Conservation (phyloP, 2,329 filamentous ascomycete species). For the Pseudogymnoascus sp. region DNA sequence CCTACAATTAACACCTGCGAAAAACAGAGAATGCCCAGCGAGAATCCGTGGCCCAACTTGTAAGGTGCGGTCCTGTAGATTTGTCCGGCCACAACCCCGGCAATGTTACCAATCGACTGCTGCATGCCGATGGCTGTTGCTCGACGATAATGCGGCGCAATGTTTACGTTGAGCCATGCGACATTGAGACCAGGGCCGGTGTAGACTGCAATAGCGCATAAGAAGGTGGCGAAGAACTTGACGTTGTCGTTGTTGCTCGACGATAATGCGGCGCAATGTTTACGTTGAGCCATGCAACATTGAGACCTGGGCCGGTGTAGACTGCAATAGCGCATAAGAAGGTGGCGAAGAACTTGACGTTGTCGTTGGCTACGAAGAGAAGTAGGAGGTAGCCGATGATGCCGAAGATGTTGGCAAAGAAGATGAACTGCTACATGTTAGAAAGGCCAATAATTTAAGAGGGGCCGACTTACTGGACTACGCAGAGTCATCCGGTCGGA, state of each 20-base stretch:
- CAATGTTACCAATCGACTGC: constrained; percentile 22
- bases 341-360: constrained; percentile 41
- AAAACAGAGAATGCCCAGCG: constrained; percentile 12
- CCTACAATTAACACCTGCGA: constrained; percentile 28
- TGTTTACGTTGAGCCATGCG: constrained; percentile 18
- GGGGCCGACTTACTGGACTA: neutral
- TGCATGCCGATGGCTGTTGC: constrained; percentile 40
- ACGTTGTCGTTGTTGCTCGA: constrained; percentile 39
- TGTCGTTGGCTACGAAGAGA: constrained; percentile 38
- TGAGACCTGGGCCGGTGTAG: constrained; percentile 10
- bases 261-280: constrained; percentile 33
- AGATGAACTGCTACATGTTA: constrained; percentile 24
- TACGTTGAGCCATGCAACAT: constrained; percentile 17
- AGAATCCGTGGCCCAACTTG: constrained; percentile 19
- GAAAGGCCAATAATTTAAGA: neutral
- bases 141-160: constrained; percentile 34
- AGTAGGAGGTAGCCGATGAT: constrained; percentile 43
- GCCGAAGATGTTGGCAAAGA: constrained; percentile 34
- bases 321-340: constrained; percentile 32
- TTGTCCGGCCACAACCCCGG: constrained; percentile 28
- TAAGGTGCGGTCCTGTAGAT: constrained; percentile 20
- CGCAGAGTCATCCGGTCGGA: constrained; percentile 34
- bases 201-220: constrained; percentile 26
- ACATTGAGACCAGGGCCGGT: constrained; percentile 9
- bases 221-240: constrained; percentile 41